Evolutionary conservation across 2,329 filamentous ascomycete genomes (phyloP).

Genomic region (Aureobasidium leucospermi): DNA sequence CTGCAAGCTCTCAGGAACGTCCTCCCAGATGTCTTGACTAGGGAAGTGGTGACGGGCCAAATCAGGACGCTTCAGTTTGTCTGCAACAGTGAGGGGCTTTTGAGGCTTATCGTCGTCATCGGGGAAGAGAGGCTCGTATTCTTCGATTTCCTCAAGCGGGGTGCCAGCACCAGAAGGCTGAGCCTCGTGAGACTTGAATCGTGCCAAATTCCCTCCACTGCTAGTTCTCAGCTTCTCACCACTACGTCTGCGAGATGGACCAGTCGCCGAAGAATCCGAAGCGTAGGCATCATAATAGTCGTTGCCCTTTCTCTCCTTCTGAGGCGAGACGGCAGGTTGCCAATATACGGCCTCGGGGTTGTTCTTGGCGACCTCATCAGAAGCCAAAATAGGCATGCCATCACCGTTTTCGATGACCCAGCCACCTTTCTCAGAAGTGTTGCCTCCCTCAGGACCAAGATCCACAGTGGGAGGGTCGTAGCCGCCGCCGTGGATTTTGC

Average conservation of each 20-base stretch:
- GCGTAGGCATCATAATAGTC: conserved; percentile 50
- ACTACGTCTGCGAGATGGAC: conserved; percentile 45
- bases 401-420: conserved; percentile 56
- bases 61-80: conserved; percentile 49
- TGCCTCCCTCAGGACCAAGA: conserved; percentile 39
- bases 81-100: conserved; percentile 43
- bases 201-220: conserved; percentile 41
- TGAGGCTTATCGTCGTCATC: conserved; percentile 58
- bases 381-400: conserved; percentile 74
- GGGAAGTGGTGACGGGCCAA: conserved; percentile 63
- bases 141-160: conserved; percentile 78
- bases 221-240: conserved; percentile 57
- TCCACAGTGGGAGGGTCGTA: conserved; percentile 48
- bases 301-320: conserved; percentile 51
- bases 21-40: conserved; percentile 95
- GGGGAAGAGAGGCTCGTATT: conserved; percentile 91
- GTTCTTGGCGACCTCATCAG: conserved; percentile 77
- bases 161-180: conserved; percentile 48
- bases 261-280: conserved; percentile 24
- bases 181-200: conserved; percentile 47
- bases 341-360: conserved; percentile 63
- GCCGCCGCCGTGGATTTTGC: conserved; percentile 41
- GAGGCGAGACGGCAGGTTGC: conserved; percentile 75
- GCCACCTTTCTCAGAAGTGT: conserved; percentile 39
- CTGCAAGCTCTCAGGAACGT: conserved; percentile 78